Evolutionary conservation across 305 asterid genomes (phyloP), one percentile per base, ranked within the genome.

Genomic region (Fraxinus latifolia): DNA sequence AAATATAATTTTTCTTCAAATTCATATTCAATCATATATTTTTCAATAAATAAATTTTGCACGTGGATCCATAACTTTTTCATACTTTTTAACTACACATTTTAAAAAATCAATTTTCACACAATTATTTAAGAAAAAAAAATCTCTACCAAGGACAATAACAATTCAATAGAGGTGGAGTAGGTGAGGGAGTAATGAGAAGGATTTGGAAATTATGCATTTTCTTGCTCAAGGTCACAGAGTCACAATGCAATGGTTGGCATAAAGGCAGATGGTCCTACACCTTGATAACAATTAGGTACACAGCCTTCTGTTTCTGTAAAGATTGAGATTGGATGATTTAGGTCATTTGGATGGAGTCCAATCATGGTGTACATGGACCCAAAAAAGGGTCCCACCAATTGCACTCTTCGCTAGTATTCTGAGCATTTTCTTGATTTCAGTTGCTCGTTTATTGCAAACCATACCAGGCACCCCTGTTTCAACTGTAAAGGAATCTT

Each of bases 111-210:
- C 62, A 1, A 5, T n/a, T 50, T 50, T 50, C 62, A n/a, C 62
- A 50, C n/a, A 50, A 3, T 17, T 50, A 15, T 4, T 50, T 50
- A 4, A n/a, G n/a, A 0, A 0, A 12, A 12, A 44, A 44, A 44
- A 44, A 39, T 44, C 17, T 44, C 55, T 12, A 44, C 55, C 62
- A 50, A 50, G 60, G 23, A 50, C 8, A n/a, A 50, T 15, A 4
- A 17, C 53, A 82, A 82, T 27, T 34, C 25, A 34, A 6, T 27
- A 80, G 90, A 84, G 87, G 90, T 82, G 87, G 82, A 83, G 91
- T 90, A 72, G 93, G 87, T 87, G 90, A 79, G 75, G 71, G 55
- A 71, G 80, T 83, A 84, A 85, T 85, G 88, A 83, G 58, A 80
- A 53, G 72, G 77, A 80, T 78, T 80, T 82, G 72, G 76, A 60